Percentiles rank a stretch among this genome's conserved stretches.
phyloP scores from a whole-genome alignment of 163 green algal species.

The Volvox carteri region DNA sequence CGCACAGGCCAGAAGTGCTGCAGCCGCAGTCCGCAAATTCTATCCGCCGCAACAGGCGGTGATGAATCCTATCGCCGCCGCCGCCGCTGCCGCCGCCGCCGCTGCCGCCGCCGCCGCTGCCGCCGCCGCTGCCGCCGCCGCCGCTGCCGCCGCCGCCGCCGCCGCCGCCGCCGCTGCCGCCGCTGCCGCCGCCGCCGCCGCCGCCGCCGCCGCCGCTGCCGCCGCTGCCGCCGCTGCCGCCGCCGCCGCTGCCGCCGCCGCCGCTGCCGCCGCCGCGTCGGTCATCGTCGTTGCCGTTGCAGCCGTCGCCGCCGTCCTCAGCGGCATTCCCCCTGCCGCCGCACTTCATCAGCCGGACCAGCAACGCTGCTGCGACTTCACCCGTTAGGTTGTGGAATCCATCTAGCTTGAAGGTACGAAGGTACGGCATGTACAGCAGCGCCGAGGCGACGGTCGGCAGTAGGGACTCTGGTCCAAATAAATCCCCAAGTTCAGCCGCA shows the following conservation, averaged over 20 bases:
- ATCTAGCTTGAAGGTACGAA: slow-evolving; percentile 7
- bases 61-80: background rate
- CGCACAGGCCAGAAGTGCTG: background rate
- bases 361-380: background rate
- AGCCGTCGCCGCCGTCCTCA: background rate
- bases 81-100: background rate
- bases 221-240: background rate
- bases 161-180: background rate
- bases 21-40: slow-evolving; percentile 12
- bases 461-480: background rate
- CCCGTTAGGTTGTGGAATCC: background rate
- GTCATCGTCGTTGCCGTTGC: background rate
- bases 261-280: background rate
- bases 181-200: background rate
- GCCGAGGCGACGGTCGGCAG: background rate
- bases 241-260: background rate
- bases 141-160: background rate
- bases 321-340: background rate
- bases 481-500: background rate
- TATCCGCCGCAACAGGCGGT: background rate
- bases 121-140: background rate
- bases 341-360: background rate
- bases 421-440: slow-evolving; percentile 14
- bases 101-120: background rate
- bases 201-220: background rate